Conservation (phyloP, 352 stramenopile species). For the Phytophthora pistaciae region DNA sequence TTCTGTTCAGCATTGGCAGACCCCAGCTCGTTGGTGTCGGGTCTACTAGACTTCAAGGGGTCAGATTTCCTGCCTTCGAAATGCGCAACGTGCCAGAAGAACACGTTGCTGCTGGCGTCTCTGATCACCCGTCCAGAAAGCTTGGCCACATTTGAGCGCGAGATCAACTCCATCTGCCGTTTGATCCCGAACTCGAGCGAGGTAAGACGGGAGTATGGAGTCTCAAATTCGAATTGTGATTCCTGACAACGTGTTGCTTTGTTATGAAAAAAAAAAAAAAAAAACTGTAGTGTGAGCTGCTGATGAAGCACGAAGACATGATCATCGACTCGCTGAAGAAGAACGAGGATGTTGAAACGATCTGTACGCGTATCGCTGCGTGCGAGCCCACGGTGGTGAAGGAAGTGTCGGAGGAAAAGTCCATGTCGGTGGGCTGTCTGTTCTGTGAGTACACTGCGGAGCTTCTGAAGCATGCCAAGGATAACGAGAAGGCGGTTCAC, state of each 20-base stretch:
- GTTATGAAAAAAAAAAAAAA: too few species aligned
- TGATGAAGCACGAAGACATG: constrained; percentile 57
- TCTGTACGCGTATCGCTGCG: constrained; percentile 58
- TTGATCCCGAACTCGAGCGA: constrained; percentile 64
- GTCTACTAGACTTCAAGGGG: constrained; percentile 57
- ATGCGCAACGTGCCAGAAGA: constrained; percentile 70
- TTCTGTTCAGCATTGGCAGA: constrained; percentile 43
- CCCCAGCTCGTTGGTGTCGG: constrained; percentile 31
- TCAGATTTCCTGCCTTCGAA: constrained; percentile 44
- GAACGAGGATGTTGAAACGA: constrained; percentile 56
- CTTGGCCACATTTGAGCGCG: constrained; percentile 54
- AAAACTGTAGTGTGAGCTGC: constrained; percentile 67
- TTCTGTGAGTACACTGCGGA: constrained; percentile 86
- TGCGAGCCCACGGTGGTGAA: constrained; percentile 35
- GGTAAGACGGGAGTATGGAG: constrained; percentile 18
- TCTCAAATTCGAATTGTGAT: not conserved
- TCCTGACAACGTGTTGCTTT: constrained; percentile 2
- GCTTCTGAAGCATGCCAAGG: constrained; percentile 54
- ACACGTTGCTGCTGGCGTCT: constrained; percentile 62
- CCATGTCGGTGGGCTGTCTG: constrained; percentile 72
- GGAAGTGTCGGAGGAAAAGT: constrained; percentile 30
- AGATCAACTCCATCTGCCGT: constrained; percentile 64
- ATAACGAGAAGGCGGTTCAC: constrained; percentile 57
- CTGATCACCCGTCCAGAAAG: constrained; percentile 56
- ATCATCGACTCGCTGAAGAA: constrained; percentile 67